Evolutionary conservation across 805 yeast species (phyloP), one percentile per base, ranked within the genome.

Genomic region (Kuraishia cidri): DNA sequence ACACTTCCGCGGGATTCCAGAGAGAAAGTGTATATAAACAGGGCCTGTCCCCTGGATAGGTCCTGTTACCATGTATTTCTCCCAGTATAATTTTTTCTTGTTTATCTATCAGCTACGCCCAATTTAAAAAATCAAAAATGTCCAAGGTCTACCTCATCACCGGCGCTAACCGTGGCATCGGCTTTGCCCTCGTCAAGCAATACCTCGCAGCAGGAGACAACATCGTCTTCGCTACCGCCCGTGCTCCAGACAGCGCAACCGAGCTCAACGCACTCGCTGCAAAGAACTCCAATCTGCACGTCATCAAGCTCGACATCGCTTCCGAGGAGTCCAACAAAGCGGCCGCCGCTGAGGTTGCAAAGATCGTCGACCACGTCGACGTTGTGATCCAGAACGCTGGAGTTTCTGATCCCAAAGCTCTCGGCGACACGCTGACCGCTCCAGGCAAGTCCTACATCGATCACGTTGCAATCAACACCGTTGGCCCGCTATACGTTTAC

Each of bases 401-500:
- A 5, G 16, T 29, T n/a, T 15, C 27, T 4, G 32, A 11, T 3
- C 26, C 25, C 8, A 22, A 14, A 13, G 9, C 32, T 10, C 13
- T 20, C 15, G 27, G 27, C 7, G 27, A 25, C 12, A 7, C 15
- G 17, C 15, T 25, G 6, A 25, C 27, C 5, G 27, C 13, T 15
- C 27, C 27, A 25, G 27, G 15, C 10, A 20, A 14, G 10, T n/a
- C 12, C 5, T 22, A 14, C 8, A 6, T n/a, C n/a, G 10, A 13
- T 6, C 54, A 47, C 30, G 46, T 36, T 24, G 28, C 15, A 0
- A 41, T 41, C 24, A 54, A 54, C 35, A 32, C 39, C 10, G 26
- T 50, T 6, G 58, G 56, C 6, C 48, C 54, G 3, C 33, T 54
- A 9, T 30, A 34, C 27, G 22, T 39, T n/a, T 29, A 35, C 37